Base-by-base conservation (phyloP, 352 stramenopile species). In the Salisapilia sapeloensis region DNA sequence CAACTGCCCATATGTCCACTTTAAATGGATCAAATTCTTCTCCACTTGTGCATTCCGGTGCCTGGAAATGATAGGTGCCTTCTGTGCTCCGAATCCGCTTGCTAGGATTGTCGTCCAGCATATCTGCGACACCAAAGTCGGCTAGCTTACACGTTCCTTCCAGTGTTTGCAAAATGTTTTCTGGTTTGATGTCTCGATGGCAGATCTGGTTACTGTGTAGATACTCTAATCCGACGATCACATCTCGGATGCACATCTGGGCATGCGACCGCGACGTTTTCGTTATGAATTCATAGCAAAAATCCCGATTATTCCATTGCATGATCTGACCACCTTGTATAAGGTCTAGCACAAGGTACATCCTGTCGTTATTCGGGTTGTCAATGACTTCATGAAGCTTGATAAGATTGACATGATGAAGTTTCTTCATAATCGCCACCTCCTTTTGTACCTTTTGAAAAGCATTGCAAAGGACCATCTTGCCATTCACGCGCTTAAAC, bases 31-130 rank as follows among this genome's bases (percentile, higher is more conserved):
- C 67, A 46, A 78, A 89, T 23, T 63, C 56, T 1, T 85, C 48
- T 3, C 72, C 75, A 0, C 56, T 78, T 3, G 74, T 84, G 41
- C 66, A 85, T 44, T 92, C 77, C 1, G 77, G 77, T 0, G 64
- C 75, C 5, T 90, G 53, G 25, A 89, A 92, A 40, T 84, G 66
- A 35, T 90, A 89, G n/a, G 77, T 90, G 27, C 77, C 77, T 43
- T 83, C 74, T 0, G 77, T 91, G 44, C 74, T 79, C 2, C 67
- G 71, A 17, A 91, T 51, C 22, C 40, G 35, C 17, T 50, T 44
- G 23, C 52, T 57, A 15, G 62, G 48, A 10, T 49, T 51, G 2
- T 52, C 44, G 21, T 62, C 50, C 5, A 63, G 53, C 47, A 79
- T 76, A 34, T 76, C 40, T n/a, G 71, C 69, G 18, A 81, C 74